A percentile compares a stretch with the other conserved stretches of the same genome.
Conservation (phyloP, 2,329 filamentous ascomycete species). For the Fusarium verrucosum region DNA sequence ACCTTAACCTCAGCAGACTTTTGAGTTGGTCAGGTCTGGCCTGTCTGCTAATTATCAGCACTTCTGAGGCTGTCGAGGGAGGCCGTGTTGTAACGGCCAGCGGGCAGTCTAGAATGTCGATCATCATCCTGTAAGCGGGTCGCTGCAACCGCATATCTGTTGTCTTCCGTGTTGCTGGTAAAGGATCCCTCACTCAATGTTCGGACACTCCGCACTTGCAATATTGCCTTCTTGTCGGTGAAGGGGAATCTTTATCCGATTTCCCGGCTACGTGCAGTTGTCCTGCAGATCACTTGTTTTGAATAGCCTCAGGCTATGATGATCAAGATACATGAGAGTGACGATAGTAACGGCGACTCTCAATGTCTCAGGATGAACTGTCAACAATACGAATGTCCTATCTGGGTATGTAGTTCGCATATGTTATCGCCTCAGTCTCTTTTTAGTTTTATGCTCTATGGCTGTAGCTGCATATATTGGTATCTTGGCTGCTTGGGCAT, state of each 20-base stretch:
- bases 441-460: background rate
- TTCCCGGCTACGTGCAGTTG: conserved; percentile 12
- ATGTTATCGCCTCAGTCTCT: conserved; percentile 5
- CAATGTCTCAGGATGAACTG: conserved; percentile 9
- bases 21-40: background rate
- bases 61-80: conserved; percentile 1
- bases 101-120: conserved; percentile 28
- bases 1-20: background rate
- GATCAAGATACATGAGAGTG: conserved; percentile 17
- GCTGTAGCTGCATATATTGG: conserved; percentile 9
- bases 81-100: conserved; percentile 8
- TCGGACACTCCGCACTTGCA: background rate
- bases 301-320: conserved; percentile 19
- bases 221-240: conserved; percentile 30
- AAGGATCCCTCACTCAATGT: conserved; percentile 7
- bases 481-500: background rate
- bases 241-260: conserved; percentile 13
- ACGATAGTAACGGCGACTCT: conserved; percentile 1
- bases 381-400: background rate
- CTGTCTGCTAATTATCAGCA: background rate
- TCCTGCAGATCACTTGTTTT: conserved; percentile 1
- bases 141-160: conserved; percentile 18
- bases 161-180: conserved; percentile 9
- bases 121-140: conserved; percentile 32
- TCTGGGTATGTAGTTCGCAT: conserved; percentile 7